Conservation (phyloP, 345 rosid species). For the Hibiscus tridactylites region DNA sequence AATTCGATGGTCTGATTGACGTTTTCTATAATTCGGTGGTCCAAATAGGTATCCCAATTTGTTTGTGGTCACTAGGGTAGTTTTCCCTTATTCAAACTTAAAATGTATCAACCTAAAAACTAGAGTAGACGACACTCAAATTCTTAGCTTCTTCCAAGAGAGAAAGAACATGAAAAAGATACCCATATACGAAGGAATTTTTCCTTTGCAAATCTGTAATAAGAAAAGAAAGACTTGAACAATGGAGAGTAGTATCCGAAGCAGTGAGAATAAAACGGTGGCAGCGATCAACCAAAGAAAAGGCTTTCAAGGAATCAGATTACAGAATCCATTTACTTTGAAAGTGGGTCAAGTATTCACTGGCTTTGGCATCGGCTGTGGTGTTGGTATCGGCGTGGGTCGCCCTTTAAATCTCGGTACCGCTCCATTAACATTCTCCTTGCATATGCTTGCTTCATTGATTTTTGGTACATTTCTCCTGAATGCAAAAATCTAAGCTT, state of each 20-base stretch:
- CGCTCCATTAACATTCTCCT: not conserved
- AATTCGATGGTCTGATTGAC: no score
- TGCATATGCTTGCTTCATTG: not conserved
- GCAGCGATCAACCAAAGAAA: conserved; percentile 31
- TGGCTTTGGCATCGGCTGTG: conserved; percentile 92
- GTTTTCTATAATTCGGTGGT: no score
- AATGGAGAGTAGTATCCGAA: conserved; percentile 26
- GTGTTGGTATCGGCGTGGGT: conserved; percentile 83
- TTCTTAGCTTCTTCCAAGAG: not conserved
- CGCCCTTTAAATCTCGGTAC: conserved; percentile 72
- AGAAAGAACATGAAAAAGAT: not conserved
- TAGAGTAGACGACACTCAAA: not conserved
- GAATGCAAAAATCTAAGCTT: not conserved
- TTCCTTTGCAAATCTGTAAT: not conserved
- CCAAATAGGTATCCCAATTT: no score
- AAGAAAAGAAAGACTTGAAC: not conserved
- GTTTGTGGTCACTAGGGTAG: no score
- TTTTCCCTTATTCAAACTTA: no score
- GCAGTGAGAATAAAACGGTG: conserved; percentile 20
- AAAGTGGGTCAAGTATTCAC: conserved; percentile 87
- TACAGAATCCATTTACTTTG: conserved; percentile 81
- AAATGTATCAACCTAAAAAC: no score
- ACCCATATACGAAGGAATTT: not conserved
- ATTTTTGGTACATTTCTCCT: not conserved
- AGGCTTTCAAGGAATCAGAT: conserved; percentile 35